Conservation (phyloP, 495 filamentous ascomycete genomes). For the Apodospora peruviana region DNA sequence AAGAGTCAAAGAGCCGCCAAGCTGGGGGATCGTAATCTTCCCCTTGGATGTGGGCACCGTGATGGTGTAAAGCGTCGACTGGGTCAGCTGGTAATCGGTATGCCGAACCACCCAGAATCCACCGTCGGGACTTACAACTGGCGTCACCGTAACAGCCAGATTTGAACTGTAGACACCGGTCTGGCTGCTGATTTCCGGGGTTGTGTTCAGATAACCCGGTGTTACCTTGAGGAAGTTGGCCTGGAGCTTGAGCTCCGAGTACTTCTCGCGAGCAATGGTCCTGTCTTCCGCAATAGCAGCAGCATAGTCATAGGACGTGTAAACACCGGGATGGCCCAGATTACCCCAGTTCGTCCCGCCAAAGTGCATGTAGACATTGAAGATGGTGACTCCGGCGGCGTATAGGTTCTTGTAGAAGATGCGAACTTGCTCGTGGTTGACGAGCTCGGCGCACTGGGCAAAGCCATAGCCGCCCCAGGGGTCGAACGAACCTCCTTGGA, state of each 20-base stretch:
- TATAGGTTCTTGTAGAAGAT: constrained; percentile 80
- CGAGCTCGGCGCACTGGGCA: constrained; percentile 53
- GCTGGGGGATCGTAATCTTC: constrained; percentile 46
- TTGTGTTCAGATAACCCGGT: constrained; percentile 58
- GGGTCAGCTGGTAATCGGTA: constrained; percentile 39
- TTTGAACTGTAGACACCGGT: constrained; percentile 39
- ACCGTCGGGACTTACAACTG: constrained; percentile 36
- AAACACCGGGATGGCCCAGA: constrained; percentile 64
- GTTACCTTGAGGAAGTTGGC: constrained; percentile 67
- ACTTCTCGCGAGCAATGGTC: constrained; percentile 65
- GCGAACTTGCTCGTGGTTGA: constrained; percentile 66
- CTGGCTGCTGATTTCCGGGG: no score
- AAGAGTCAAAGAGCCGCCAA: constrained; percentile 56
- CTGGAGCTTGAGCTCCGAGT: constrained; percentile 69
- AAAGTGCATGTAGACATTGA: constrained; percentile 61
- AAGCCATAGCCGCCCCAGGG: constrained; percentile 70
- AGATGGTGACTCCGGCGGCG: constrained; percentile 45
- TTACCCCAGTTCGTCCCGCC: constrained; percentile 88
- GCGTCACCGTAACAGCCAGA: constrained; percentile 53
- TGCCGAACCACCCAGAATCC: constrained; percentile 63
- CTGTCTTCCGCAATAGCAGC: constrained; percentile 60
- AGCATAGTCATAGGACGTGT: constrained; percentile 72
- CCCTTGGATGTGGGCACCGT: neutral
- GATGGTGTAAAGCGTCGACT: constrained; percentile 1
- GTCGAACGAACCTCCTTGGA: constrained; percentile 62